These are phyloP conservation scores for Erodium moschatum DNA, from an alignment of 441 rosid genomes.

Conservation along the genomic window DNA sequence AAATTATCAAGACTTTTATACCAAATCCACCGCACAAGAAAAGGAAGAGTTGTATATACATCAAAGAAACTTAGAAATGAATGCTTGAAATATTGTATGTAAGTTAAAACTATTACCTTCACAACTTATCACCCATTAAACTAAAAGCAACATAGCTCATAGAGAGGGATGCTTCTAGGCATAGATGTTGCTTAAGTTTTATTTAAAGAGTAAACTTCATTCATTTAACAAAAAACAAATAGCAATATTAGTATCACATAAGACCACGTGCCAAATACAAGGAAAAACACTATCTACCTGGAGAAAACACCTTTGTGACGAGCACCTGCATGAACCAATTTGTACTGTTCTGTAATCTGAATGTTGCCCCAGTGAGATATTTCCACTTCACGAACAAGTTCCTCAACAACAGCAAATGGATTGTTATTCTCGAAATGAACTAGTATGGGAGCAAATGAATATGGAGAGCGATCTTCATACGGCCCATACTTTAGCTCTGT, in stretches of 20 bases:
- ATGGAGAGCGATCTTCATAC: conserved; percentile 58
- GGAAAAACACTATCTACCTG: conserved; percentile 25
- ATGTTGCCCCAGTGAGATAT: conserved; percentile 97
- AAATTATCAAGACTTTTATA: background rate
- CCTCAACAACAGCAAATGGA: conserved; percentile 97
- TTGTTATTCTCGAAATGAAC: conserved; percentile 87
- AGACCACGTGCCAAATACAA: conserved; percentile 39
- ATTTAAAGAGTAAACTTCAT: background rate
- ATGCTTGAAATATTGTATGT: background rate
- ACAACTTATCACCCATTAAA: background rate
- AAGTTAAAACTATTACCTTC: background rate
- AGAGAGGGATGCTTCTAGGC: background rate
- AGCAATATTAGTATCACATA: background rate
- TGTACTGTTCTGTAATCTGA: conserved; percentile 84
- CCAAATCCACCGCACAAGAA: background rate
- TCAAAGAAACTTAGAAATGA: conserved; percentile 5
- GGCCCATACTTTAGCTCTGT: conserved; percentile 85
- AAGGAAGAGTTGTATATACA: background rate
- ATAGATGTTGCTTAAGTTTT: background rate
- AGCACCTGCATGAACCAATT: conserved; percentile 83
- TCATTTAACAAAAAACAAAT: background rate
- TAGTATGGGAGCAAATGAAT: conserved; percentile 65
- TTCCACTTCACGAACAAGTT: conserved; percentile 87
- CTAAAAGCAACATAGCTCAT: background rate
- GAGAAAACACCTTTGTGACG: conserved; percentile 76